phyloP scores from a whole-genome alignment of 202 grass and related monocot genomes.

The Schoenoplectus triqueter region DNA sequence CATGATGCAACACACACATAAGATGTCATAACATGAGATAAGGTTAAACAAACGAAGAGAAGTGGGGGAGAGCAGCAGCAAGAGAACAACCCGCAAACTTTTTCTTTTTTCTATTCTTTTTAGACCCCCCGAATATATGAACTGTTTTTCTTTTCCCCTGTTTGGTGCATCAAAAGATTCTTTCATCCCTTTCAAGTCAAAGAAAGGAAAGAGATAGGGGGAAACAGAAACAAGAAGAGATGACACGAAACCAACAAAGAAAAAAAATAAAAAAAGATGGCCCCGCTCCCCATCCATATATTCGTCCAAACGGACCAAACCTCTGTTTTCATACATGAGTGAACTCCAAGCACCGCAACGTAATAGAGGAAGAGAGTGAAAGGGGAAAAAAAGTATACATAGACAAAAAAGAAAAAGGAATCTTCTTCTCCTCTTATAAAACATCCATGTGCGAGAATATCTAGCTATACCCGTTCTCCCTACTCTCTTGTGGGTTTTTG shows the following conservation, averaged over 20 bases:
- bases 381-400: slow-evolving; percentile 9
- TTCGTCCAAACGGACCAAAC: slow-evolving; percentile 47
- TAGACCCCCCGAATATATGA: slow-evolving; percentile 61
- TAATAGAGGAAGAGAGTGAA: slow-evolving; percentile 34
- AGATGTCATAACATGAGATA: background rate
- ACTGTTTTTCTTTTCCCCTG: slow-evolving; percentile 64
- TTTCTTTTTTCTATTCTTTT: slow-evolving; percentile 72
- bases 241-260: slow-evolving; percentile 44
- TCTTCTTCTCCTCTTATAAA: slow-evolving; percentile 35
- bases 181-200: slow-evolving; percentile 81
- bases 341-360: slow-evolving; percentile 60
- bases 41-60: slow-evolving; percentile 10
- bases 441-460: slow-evolving; percentile 40
- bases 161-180: slow-evolving; percentile 92
- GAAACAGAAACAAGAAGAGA: slow-evolving; percentile 46
- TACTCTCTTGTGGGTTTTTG: slow-evolving; percentile 16
- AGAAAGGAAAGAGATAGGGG: slow-evolving; percentile 75
- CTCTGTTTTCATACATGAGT: slow-evolving; percentile 49
- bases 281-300: slow-evolving; percentile 59
- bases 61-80: slow-evolving; percentile 71
- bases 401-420: slow-evolving; percentile 28
- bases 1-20: slow-evolving; percentile 6
- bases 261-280: slow-evolving; percentile 44
- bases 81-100: slow-evolving; percentile 47
- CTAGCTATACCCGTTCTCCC: slow-evolving; percentile 8